These are phyloP conservation scores for Vigna mungo DNA, from an alignment of 306 rosid genomes.

Conservation along the genomic window DNA sequence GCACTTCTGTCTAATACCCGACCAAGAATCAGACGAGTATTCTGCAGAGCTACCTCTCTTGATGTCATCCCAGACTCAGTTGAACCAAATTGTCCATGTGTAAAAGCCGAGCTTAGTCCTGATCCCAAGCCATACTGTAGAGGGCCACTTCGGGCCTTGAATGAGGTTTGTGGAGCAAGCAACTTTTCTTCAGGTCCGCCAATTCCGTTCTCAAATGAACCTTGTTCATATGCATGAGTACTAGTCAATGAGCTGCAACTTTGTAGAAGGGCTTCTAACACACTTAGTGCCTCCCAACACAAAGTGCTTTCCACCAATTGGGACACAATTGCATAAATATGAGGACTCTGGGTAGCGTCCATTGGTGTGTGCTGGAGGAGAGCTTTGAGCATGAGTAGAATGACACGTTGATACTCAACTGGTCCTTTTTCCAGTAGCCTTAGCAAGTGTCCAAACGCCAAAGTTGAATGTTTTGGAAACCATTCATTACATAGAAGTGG, in stretches of 20 bases:
- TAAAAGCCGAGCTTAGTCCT: conserved; percentile 49
- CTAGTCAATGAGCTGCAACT: conserved; percentile 93
- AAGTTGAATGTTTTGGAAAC: conserved; percentile 95
- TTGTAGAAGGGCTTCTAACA: conserved; percentile 95
- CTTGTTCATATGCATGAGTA: conserved; percentile 76
- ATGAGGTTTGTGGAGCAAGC: conserved; percentile 84
- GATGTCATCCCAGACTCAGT: conserved; percentile 70
- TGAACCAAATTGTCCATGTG: conserved; percentile 51
- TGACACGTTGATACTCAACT: conserved; percentile 92
- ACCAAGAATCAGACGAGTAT: conserved; percentile 88
- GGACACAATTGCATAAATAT: conserved; percentile 93
- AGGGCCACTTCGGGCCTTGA: conserved; percentile 97
- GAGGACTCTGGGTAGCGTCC: conserved; percentile 99
- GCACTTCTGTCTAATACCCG: conserved; percentile 87
- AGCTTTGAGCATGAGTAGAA: conserved; percentile 93
- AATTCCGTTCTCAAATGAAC: conserved; percentile 77
- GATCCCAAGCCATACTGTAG: conserved; percentile 75
- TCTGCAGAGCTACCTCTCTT: conserved; percentile 85
- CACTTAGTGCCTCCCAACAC: conserved; percentile 98
- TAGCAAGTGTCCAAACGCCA: conserved; percentile 94
- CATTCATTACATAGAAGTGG: conserved; percentile 90
- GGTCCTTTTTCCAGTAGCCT: conserved; percentile 95
- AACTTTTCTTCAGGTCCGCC: conserved; percentile 72
- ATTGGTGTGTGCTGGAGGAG: conserved; percentile 97
- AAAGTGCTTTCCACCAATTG: conserved; percentile 97